These are phyloP conservation scores for Perkinsus chesapeaki DNA, from an alignment of 169 alveolate species.

Conservation along the genomic window DNA sequence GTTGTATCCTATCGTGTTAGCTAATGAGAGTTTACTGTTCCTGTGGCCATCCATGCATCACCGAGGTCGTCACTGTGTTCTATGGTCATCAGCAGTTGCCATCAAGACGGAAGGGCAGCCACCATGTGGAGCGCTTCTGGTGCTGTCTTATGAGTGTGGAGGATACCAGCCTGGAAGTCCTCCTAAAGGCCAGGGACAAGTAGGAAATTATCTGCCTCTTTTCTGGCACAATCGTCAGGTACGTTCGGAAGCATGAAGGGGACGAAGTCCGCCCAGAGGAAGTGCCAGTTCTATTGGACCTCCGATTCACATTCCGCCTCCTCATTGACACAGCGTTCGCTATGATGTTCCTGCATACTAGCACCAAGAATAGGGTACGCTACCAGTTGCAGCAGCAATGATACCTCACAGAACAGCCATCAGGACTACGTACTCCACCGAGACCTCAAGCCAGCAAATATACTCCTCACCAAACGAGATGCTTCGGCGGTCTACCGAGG, in stretches of 20 bases:
- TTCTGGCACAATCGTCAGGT: not conserved
- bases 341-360: not conserved
- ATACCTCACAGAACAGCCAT: conserved; percentile 3
- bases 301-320: not conserved
- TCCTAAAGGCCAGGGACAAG: not conserved
- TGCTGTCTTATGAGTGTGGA: not conserved
- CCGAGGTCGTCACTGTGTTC: not conserved
- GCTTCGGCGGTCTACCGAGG: not conserved
- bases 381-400: too few relatives aligned
- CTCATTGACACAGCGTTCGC: not conserved
- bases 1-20: not conserved
- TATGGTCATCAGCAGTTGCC: not conserved
- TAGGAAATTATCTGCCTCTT: not conserved
- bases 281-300: not conserved
- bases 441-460: conserved; percentile 33
- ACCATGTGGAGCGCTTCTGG: not conserved
- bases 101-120: not conserved
- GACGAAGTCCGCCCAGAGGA: not conserved
- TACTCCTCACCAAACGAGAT: conserved; percentile 6
- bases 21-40: not conserved
- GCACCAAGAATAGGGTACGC: not conserved
- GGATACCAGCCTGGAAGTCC: not conserved
- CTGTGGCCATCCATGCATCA: not conserved
- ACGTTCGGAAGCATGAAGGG: not conserved
- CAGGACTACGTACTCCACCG: conserved; percentile 31